phyloP scores from a whole-genome alignment of 768 basidiomycete species.

The Kwoniella pini region DNA sequence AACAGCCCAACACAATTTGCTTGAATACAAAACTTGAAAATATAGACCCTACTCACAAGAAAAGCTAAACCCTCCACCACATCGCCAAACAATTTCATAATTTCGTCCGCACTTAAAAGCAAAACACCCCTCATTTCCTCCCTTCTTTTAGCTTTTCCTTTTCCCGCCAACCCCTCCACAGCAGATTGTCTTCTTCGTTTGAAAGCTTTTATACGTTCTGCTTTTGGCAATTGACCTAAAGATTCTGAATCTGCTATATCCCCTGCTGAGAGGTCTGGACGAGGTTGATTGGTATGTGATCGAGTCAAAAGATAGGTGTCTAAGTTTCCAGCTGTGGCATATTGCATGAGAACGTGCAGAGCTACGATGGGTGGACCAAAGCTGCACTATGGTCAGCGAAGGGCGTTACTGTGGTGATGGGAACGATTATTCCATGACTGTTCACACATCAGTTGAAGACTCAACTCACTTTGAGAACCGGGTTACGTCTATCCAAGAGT shows the following conservation, averaged over 20 bases:
- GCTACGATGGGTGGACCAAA: slow-evolving; percentile 88
- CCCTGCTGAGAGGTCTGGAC: slow-evolving; percentile 30
- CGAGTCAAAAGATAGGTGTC: slow-evolving; percentile 52
- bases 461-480: slow-evolving; percentile 66
- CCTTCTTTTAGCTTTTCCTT: slow-evolving; percentile 8
- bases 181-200: slow-evolving; percentile 38
- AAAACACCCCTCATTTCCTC: slow-evolving; percentile 65
- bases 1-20: background rate
- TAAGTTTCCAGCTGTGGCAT: slow-evolving; percentile 55
- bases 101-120: slow-evolving; percentile 79
- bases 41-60: slow-evolving; percentile 67
- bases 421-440: background rate
- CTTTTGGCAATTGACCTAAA: slow-evolving; percentile 30
- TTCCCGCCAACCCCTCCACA: background rate
- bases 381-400: too few relatives aligned
- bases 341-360: slow-evolving; percentile 62
- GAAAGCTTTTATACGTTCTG: slow-evolving; percentile 47
- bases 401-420: too few relatives aligned
- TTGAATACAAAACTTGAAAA: background rate
- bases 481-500: slow-evolving; percentile 84
- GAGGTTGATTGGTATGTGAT: slow-evolving; percentile 31
- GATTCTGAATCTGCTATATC: slow-evolving; percentile 39
- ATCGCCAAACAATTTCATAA: slow-evolving; percentile 75
- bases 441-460: too few relatives aligned
- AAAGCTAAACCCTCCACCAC: slow-evolving; percentile 84